Base-by-base conservation (phyloP, 2,329 filamentous ascomycete species). In the Xylaria sp. region DNA sequence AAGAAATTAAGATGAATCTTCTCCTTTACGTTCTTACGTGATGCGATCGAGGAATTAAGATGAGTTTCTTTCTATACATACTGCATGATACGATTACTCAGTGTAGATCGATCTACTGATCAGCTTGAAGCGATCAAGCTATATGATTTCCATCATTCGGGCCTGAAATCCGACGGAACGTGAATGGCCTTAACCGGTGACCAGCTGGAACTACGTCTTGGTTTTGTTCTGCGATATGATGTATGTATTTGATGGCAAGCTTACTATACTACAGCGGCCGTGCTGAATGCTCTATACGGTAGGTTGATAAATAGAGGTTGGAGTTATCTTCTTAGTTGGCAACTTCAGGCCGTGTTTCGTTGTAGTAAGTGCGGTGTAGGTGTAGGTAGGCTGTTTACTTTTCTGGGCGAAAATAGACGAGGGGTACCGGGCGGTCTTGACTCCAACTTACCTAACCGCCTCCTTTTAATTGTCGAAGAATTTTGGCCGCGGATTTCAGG, bases 401-500 rank as follows among this genome's bases (percentile, higher is more conserved):
- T 57, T 31, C 42, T 38, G 36, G 23, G 62, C n/a, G 11, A 49
- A 42, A 59, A 46, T 59, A 65, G 38, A 59, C 63, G 63, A 65
- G 56, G 54, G 62, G 7, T 15, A 2, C 23, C 17, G 17, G 33
- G 33, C 7, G 33, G 44, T 51, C 46, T 54, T 53, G 59, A 42
- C 48, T 42, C 46, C 46, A 38, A 42, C 36, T 44, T 33, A 42
- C 42, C 58, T 38, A 48, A 33, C 42, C 42, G n/a, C 46, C 44
- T 48, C 42, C 7, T 31, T 23, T 31, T 46, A 33, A 36, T 38
- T 4, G 6, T 61, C 46, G 23, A 61, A 31, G 60, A 33, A 33
- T 33, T 56, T 49, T 17, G 33, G 36, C 15, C 23, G 9, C 17
- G n/a, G 40, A 51, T 4, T 11, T 5, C 38, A 40, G 13, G 59